Conservation (phyloP, 2,329 filamentous ascomycete species). For the Cephalotrichum gorgonifer region DNA sequence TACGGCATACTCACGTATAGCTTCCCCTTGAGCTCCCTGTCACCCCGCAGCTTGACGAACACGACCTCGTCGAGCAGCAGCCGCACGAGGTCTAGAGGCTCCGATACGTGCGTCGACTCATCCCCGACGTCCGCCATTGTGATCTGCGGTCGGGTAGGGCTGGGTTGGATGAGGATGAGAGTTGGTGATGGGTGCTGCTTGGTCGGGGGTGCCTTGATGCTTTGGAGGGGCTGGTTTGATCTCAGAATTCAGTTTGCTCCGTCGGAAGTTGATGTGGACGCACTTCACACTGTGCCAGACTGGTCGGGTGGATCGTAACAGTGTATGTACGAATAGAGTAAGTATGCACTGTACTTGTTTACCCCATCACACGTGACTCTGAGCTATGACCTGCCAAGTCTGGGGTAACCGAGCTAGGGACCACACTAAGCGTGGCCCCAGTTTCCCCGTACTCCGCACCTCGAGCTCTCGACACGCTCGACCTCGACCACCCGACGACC, state of each 20-base stretch:
- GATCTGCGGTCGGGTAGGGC: slow-evolving; percentile 2
- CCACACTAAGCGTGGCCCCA: too few relatives aligned
- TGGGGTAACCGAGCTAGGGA: too few relatives aligned
- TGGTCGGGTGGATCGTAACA: background rate
- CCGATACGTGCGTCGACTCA: slow-evolving; percentile 62
- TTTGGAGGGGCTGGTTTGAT: background rate
- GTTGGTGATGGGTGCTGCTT: background rate
- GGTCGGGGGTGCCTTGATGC: background rate
- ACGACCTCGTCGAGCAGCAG: slow-evolving; percentile 92
- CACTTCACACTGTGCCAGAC: background rate
- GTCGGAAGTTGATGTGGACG: background rate
- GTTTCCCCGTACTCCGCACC: too few relatives aligned
- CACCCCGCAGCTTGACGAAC: slow-evolving; percentile 92
- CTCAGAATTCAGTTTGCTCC: background rate
- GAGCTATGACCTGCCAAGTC: too few relatives aligned
- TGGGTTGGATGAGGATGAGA: background rate
- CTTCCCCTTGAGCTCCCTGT: slow-evolving; percentile 88
- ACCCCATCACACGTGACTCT: too few relatives aligned
- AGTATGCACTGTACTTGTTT: background rate
- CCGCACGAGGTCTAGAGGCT: slow-evolving; percentile 92
- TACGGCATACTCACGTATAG: slow-evolving; percentile 60
- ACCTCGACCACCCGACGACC: too few relatives aligned
- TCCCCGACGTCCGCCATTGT: slow-evolving; percentile 79
- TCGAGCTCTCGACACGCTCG: too few relatives aligned
- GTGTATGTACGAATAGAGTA: background rate